Evolutionary conservation across 805 yeast species (phyloP).

Genomic region (Alloascoidea hylecoeti): DNA sequence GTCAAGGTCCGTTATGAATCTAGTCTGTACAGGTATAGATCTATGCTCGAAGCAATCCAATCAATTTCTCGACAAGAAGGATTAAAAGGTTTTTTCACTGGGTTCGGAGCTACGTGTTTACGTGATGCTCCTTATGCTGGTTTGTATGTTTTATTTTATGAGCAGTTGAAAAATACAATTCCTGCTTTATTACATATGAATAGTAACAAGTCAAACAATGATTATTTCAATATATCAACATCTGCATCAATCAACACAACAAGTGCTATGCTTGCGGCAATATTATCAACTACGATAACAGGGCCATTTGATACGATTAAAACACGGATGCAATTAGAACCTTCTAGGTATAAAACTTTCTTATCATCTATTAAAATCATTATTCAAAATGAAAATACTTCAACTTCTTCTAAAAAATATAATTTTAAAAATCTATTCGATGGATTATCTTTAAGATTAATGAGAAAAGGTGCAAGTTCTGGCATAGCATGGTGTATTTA

Average conservation of each 20-base stretch:
- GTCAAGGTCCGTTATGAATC: conserved; percentile 86
- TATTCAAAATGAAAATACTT: conserved; percentile 27
- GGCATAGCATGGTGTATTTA: conserved; percentile 97
- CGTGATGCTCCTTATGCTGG: conserved; percentile 98
- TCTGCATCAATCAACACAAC: conserved; percentile 51
- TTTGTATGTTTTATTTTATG: conserved; percentile 74
- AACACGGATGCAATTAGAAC: conserved; percentile 75
- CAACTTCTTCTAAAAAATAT: background rate
- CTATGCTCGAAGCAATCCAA: conserved; percentile 43
- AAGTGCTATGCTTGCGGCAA: conserved; percentile 73
- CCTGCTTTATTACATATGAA: conserved; percentile 25
- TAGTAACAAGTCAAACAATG: conserved; percentile 9
- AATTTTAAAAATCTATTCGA: conserved; percentile 47
- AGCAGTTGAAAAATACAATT: conserved; percentile 44
- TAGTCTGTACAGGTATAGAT: conserved; percentile 51
- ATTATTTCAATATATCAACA: conserved; percentile 17
- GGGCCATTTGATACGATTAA: conserved; percentile 94
- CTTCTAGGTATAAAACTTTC: conserved; percentile 28
- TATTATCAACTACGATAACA: conserved; percentile 69
- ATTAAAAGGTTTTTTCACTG: conserved; percentile 63
- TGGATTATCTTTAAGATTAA: conserved; percentile 69
- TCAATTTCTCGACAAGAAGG: conserved; percentile 42
- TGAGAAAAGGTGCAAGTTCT: conserved; percentile 80
- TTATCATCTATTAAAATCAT: conserved; percentile 23
- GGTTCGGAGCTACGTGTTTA: conserved; percentile 74